These are phyloP conservation scores for Platanus orientalis DNA, from an alignment of 164 flowering plant species.

Conservation along the genomic window DNA sequence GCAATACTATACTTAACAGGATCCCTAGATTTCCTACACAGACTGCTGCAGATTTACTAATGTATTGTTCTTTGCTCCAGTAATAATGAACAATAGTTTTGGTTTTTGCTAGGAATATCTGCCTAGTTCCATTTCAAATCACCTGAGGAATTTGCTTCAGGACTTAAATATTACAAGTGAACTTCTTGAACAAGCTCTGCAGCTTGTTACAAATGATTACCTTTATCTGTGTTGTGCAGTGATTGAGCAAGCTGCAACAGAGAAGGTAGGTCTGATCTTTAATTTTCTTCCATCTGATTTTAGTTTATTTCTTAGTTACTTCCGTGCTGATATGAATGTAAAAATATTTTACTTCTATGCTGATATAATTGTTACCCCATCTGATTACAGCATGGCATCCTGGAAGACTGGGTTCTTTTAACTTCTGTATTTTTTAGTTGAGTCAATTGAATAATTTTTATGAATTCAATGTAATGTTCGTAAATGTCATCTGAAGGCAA, in stretches of 20 bases:
- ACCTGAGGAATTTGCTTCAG: slow-evolving; percentile 68
- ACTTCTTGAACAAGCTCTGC: slow-evolving; percentile 71
- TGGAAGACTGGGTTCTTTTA: too few relatives aligned
- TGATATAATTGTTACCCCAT: too few relatives aligned
- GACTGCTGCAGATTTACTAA: neutral
- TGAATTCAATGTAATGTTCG: too few relatives aligned
- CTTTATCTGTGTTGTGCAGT: slow-evolving; percentile 93
- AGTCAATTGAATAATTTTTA: too few relatives aligned
- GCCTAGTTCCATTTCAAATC: slow-evolving; percentile 72
- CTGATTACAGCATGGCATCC: too few relatives aligned
- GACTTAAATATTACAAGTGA: slow-evolving; percentile 51
- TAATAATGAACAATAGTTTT: neutral
- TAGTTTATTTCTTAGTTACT: too few relatives aligned
- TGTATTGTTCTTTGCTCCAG: neutral
- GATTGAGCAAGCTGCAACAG: slow-evolving; percentile 94
- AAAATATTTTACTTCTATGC: too few relatives aligned
- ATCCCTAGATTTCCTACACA: neutral
- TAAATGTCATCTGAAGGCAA: too few relatives aligned
- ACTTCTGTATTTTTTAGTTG: too few relatives aligned
- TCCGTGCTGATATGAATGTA: too few relatives aligned
- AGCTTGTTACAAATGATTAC: slow-evolving; percentile 88
- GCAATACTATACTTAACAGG: neutral
- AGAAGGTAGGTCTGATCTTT: slow-evolving; percentile 49
- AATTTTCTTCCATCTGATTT: neutral
- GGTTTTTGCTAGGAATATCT: slow-evolving; percentile 68